Evolutionary conservation across 1,284 basidiomycete genomes (phyloP), one percentile per base, ranked within the genome.

Genomic region (Leccinum insigne): DNA sequence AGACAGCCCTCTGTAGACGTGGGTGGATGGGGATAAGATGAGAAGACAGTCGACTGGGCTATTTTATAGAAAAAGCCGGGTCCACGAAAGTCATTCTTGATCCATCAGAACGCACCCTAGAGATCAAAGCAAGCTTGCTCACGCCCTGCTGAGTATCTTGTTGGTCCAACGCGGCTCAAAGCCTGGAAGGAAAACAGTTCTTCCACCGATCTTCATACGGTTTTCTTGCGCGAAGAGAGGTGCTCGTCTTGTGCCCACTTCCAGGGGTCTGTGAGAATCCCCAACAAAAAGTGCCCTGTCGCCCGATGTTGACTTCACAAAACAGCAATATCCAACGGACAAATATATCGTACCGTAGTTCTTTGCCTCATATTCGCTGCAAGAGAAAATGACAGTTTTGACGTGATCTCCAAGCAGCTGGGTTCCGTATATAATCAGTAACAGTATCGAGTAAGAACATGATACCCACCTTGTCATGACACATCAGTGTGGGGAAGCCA

Each of bases 291-390:
- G 47, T 92, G 93, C 26, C 94, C 93, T 94, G 40, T 49, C 11
- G 56, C 67, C 61, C 58, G 40, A 56, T 21, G 29, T 21, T 38
- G 5, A 38, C 26, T 61, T 60, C 26, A 60, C 40, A 38, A 70
- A 38, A 54, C 11, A 38, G 6, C 18, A 23, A 35, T 58, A 56
- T n/a, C 58, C 18, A 52, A 26, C 8, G n/a, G 7, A 60, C 16
- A 63, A 68, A 47, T 49, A 60, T 18, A 47, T 61, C 81, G 60
- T 71, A 93, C 95, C 96, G 73, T 96, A 96, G 78, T 98, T 99
- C 64, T 92, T 88, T 7, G 96, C 96, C 79, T 99, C 97, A 71
- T 94, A 95, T 80, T 98, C 97, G 62, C 95, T 98, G 72, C 94
- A 96, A 1, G 93, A 92, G 76, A 96, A 98, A 29, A 99, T 83